phyloP scores from a whole-genome alignment of 2,329 filamentous ascomycete genomes.

The Neophaeococcomyces mojaviensis region DNA sequence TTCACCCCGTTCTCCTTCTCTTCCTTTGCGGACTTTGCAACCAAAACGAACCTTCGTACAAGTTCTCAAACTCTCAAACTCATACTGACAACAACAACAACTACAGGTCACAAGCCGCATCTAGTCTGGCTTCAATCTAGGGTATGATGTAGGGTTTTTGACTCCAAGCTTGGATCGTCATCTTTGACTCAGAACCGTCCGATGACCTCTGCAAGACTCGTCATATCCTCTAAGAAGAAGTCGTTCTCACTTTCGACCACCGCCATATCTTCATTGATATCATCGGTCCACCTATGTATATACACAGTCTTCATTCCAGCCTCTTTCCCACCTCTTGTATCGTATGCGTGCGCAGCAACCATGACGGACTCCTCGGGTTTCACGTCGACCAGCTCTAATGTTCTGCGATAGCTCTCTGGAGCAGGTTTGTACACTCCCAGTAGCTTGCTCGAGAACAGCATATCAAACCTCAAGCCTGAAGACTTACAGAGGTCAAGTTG shows the following conservation, averaged over 20 bases:
- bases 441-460: constrained; percentile 47
- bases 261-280: constrained; percentile 41
- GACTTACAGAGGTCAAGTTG: constrained; percentile 47
- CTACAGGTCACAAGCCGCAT: too few relatives aligned
- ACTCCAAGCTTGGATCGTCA: too few relatives aligned
- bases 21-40: too few relatives aligned
- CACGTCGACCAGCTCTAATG: constrained; percentile 38
- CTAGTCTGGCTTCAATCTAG: too few relatives aligned
- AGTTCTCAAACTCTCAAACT: too few relatives aligned
- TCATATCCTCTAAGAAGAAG: too few relatives aligned
- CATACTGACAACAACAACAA: too few relatives aligned
- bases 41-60: too few relatives aligned
- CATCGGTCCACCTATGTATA: constrained; percentile 47
- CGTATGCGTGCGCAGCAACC: constrained; percentile 51
- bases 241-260: constrained; percentile 36
- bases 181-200: too few relatives aligned
- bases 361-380: constrained; percentile 43
- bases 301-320: constrained; percentile 48
- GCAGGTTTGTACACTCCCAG: constrained; percentile 45
- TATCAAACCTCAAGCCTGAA: constrained; percentile 37
- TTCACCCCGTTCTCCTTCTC: too few relatives aligned
- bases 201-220: too few relatives aligned
- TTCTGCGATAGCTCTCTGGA: constrained; percentile 40
- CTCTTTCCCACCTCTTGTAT: constrained; percentile 42
- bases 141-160: too few relatives aligned